Conservation (phyloP, 2,329 filamentous ascomycete species). For the Apiospora marii region DNA sequence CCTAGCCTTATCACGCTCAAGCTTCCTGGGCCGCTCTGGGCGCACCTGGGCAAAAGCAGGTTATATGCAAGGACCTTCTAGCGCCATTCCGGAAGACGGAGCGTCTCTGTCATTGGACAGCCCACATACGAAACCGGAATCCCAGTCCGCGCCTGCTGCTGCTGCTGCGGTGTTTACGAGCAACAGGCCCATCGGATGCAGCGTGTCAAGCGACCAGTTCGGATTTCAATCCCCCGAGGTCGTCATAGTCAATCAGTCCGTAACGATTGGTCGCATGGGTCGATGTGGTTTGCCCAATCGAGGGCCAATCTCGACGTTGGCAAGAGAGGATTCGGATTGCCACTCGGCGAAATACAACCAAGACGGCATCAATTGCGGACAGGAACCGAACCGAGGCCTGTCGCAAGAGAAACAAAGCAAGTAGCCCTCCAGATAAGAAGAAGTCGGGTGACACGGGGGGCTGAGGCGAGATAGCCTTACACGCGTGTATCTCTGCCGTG, state of each 20-base stretch:
- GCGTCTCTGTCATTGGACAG: background rate
- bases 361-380: background rate
- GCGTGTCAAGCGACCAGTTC: background rate
- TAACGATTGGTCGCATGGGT: slow-evolving; percentile 1
- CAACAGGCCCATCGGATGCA: background rate
- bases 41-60: background rate
- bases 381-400: background rate
- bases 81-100: slow-evolving; percentile 17
- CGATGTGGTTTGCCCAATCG: background rate
- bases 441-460: background rate
- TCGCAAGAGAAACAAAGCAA: background rate
- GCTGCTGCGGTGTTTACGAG: background rate
- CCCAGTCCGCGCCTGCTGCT: background rate
- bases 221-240: background rate
- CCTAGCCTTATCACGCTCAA: slow-evolving; percentile 20
- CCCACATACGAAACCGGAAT: background rate
- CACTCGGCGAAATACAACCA: slow-evolving; percentile 17
- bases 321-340: background rate
- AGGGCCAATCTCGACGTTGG: background rate
- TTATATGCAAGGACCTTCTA: slow-evolving; percentile 21
- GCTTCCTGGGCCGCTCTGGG: slow-evolving; percentile 17
- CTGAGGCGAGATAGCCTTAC: background rate
- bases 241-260: background rate
- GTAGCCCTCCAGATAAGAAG: background rate
- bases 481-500: background rate